phyloP scores from a whole-genome alignment of 176 grass and related monocot species.

The Zoysia pacifica region DNA sequence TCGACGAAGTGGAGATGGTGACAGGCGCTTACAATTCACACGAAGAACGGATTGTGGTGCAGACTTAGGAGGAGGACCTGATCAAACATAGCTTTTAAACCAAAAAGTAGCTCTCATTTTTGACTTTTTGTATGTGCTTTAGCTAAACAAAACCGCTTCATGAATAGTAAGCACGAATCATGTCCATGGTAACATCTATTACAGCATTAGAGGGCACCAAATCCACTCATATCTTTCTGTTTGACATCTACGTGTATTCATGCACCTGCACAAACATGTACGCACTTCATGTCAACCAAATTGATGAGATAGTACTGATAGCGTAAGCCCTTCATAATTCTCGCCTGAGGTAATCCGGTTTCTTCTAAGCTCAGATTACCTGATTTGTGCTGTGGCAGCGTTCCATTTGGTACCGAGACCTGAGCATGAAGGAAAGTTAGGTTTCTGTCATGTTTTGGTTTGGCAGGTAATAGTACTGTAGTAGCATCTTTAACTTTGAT shows the following conservation, averaged over 20 bases:
- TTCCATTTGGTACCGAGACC: background rate
- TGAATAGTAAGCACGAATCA: background rate
- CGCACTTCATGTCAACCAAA: slow-evolving; percentile 16
- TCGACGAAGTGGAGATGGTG: slow-evolving; percentile 79
- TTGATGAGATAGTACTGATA: slow-evolving; percentile 28
- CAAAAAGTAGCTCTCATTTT: slow-evolving; percentile 29
- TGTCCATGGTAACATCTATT: slow-evolving; percentile 29
- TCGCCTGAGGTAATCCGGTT: slow-evolving; percentile 21
- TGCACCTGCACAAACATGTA: slow-evolving; percentile 13
- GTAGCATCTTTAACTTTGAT: background rate
- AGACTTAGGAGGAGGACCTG: slow-evolving; percentile 61
- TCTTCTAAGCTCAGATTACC: slow-evolving; percentile 28
- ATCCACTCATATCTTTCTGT: background rate
- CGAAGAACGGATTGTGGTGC: slow-evolving; percentile 84
- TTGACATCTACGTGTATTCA: slow-evolving; percentile 3
- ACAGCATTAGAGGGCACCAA: slow-evolving; percentile 32
- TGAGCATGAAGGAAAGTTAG: slow-evolving; percentile 31
- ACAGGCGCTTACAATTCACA: slow-evolving; percentile 86
- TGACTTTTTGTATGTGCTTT: slow-evolving; percentile 35
- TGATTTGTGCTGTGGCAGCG: slow-evolving; percentile 17
- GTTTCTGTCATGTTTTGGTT: slow-evolving; percentile 30
- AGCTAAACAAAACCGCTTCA: slow-evolving; percentile 17
- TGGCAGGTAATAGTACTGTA: slow-evolving; percentile 3
- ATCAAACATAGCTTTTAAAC: slow-evolving; percentile 39
- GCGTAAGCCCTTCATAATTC: background rate